phyloP scores from a whole-genome alignment of 179 eudicot species.

The Nepenthes alata region DNA sequence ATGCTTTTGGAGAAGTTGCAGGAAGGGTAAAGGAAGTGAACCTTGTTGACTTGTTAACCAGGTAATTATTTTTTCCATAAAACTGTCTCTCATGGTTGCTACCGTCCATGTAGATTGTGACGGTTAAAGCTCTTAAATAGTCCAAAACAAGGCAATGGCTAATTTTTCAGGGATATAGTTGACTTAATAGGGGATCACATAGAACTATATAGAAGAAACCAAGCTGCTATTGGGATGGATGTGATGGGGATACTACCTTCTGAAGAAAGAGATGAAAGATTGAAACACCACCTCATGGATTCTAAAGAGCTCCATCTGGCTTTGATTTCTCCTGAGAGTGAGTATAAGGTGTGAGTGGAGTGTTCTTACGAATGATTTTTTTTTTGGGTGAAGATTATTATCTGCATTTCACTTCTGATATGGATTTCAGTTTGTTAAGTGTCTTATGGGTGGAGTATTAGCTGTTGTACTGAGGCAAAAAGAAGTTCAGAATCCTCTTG shows the following conservation, averaged over 20 bases:
- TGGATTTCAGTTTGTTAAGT: conserved; percentile 60
- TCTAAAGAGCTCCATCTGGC: conserved; percentile 96
- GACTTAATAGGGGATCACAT: conserved; percentile 81
- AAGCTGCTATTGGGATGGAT: conserved; percentile 79
- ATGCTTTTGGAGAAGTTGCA: conserved; percentile 88
- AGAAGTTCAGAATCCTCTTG: conserved; percentile 88
- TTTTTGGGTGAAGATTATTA: conserved; percentile 2
- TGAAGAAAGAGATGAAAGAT: conserved; percentile 92
- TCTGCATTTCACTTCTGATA: conserved; percentile 9
- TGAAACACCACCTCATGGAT: conserved; percentile 78
- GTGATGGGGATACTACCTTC: conserved; percentile 87
- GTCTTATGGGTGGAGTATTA: conserved; percentile 61
- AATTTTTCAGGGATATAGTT: conserved; percentile 68
- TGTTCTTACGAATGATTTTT: conserved; percentile 16
- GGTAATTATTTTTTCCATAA: conserved; percentile 26
- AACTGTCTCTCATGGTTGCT: background rate
- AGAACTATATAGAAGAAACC: conserved; percentile 84
- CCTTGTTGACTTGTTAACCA: conserved; percentile 86
- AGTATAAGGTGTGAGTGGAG: conserved; percentile 85
- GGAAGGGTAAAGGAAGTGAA: conserved; percentile 77
- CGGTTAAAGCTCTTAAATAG: conserved; percentile 5
- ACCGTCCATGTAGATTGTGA: background rate
- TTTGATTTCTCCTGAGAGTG: conserved; percentile 77
- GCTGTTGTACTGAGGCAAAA: conserved; percentile 67
- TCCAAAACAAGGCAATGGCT: conserved; percentile 5